Conservation (phyloP, 208 protist genomes). For the Trypanosoma boissoni region DNA sequence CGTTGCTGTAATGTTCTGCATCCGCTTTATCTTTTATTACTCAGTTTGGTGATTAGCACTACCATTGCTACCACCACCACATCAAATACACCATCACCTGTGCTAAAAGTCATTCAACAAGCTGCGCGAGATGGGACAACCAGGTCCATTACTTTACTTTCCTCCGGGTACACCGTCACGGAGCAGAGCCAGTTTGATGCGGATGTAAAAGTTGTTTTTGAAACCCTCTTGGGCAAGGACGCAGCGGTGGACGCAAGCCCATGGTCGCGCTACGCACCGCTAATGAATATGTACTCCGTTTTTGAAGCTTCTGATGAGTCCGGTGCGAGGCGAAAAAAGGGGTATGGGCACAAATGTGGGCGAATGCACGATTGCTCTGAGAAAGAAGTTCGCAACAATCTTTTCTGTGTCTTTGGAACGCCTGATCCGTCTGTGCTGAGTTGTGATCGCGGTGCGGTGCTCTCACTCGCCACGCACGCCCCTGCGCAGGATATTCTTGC, state of each 20-base stretch:
- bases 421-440: constrained; percentile 38
- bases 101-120: constrained; percentile 30
- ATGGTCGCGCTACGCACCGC: constrained; percentile 49
- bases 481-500: constrained; percentile 46
- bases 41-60: not conserved
- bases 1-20: constrained; percentile 2
- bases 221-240: constrained; percentile 39
- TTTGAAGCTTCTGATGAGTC: constrained; percentile 37
- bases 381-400: constrained; percentile 30
- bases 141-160: constrained; percentile 59
- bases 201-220: constrained; percentile 33
- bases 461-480: constrained; percentile 24
- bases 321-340: constrained; percentile 17
- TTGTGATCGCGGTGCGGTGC: constrained; percentile 33
- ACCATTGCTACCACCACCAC: not conserved
- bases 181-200: constrained; percentile 32
- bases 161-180: constrained; percentile 39
- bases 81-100: no score
- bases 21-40: constrained; percentile 10
- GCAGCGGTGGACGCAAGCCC: constrained; percentile 38
- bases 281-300: constrained; percentile 60
- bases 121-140: constrained; percentile 27
- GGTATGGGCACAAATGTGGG: constrained; percentile 17
- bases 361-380: constrained; percentile 23
- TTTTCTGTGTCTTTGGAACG: constrained; percentile 35